Conservation (phyloP, 2,329 filamentous ascomycete species). For the Diaporthe humulicola region DNA sequence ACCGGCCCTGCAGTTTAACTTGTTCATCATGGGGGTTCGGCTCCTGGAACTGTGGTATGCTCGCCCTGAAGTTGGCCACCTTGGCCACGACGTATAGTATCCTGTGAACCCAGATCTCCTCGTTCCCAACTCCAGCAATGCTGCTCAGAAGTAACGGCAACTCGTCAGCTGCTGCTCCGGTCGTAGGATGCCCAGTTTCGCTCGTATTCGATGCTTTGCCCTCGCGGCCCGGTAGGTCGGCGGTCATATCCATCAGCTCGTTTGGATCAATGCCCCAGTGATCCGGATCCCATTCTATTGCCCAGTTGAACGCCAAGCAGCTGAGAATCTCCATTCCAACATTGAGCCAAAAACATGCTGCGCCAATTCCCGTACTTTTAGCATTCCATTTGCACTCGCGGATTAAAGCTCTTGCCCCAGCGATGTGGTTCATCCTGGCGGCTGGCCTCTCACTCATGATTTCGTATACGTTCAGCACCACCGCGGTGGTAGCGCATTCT, state of each 20-base stretch:
- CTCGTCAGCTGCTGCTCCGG: conserved; percentile 44
- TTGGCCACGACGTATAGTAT: conserved; percentile 92
- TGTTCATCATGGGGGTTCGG: conserved; percentile 73
- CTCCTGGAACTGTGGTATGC: conserved; percentile 72
- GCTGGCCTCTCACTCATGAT: conserved; percentile 87
- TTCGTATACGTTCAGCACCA: conserved; percentile 92
- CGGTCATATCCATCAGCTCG: conserved; percentile 41
- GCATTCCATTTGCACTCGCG: conserved; percentile 93
- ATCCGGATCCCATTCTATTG: conserved; percentile 89
- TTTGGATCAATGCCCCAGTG: conserved; percentile 89
- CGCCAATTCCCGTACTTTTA: conserved; percentile 80
- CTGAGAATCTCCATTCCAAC: conserved; percentile 91
- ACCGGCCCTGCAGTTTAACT: conserved; percentile 72
- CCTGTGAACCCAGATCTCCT: conserved; percentile 89
- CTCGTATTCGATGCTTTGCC: conserved; percentile 20
- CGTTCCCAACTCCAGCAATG: conserved; percentile 64
- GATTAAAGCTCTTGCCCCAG: conserved; percentile 86
- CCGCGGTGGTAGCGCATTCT: conserved; percentile 88
- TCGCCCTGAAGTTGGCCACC: conserved; percentile 85
- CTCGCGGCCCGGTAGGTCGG: conserved; percentile 21
- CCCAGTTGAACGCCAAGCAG: conserved; percentile 89
- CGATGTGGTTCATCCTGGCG: conserved; percentile 90
- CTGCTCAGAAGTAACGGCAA: conserved; percentile 51
- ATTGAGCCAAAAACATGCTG: conserved; percentile 95
- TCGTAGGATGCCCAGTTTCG: conserved; percentile 26